Evolutionary conservation across 352 stramenopile genomes (phyloP).

Genomic region (Thalassiosira exigua): DNA sequence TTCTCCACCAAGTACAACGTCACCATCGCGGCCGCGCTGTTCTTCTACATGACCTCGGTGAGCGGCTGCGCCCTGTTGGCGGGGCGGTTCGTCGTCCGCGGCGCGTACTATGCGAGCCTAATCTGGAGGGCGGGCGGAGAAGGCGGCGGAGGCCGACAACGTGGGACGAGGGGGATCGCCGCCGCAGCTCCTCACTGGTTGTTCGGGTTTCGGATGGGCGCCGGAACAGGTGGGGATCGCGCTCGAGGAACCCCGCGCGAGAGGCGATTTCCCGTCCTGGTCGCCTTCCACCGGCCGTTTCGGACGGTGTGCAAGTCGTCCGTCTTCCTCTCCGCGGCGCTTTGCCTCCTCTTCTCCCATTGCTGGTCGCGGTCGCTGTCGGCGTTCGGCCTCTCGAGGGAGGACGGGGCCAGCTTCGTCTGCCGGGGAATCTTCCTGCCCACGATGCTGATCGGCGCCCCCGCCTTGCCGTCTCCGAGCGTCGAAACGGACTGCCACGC

Average conservation of each 20-base stretch:
- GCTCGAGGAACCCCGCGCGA: constrained; percentile 11
- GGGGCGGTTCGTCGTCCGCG: constrained; percentile 49
- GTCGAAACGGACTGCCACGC: too few relatives aligned
- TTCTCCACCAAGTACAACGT: constrained; percentile 61
- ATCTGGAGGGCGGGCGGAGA: constrained; percentile 35
- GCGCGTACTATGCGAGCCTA: constrained; percentile 46
- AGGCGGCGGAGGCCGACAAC: too few relatives aligned
- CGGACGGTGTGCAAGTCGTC: constrained; percentile 49
- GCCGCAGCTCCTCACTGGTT: too few relatives aligned
- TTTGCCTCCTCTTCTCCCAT: constrained; percentile 59
- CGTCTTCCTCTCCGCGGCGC: constrained; percentile 33
- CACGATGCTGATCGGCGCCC: constrained; percentile 30
- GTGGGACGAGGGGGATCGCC: too few relatives aligned
- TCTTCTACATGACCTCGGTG: constrained; percentile 63
- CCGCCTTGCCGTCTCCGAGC: too few relatives aligned
- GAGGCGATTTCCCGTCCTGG: constrained; percentile 32
- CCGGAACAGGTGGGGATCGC: neutral
- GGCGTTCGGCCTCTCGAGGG: constrained; percentile 49
- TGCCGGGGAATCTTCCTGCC: constrained; percentile 52
- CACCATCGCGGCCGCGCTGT: constrained; percentile 60
- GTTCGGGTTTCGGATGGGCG: too few relatives aligned
- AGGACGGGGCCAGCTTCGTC: constrained; percentile 43
- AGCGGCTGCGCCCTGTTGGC: constrained; percentile 42
- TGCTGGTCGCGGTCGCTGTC: constrained; percentile 62
- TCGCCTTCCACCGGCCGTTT: constrained; percentile 62